phyloP scores from a whole-genome alignment of 2,329 filamentous ascomycete species.

The Arthrinium puccinioides region DNA sequence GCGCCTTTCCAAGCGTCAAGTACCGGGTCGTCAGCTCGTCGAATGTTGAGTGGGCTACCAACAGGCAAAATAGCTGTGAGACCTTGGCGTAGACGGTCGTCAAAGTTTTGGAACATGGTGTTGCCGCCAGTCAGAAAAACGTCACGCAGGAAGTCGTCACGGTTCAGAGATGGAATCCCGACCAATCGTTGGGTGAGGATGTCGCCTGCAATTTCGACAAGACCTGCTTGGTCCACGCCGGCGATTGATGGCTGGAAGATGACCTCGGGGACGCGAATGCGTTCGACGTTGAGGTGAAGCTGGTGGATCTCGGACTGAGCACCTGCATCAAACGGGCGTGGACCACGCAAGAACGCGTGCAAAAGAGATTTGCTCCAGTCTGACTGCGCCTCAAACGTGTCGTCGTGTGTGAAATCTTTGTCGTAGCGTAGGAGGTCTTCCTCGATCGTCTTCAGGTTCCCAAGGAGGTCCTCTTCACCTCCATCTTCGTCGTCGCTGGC shows the following conservation, averaged over 20 bases:
- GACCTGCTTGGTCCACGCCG: constrained; percentile 84
- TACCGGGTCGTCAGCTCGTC: constrained; percentile 67
- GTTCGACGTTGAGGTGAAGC: constrained; percentile 92
- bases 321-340: constrained; percentile 75
- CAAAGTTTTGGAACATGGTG: constrained; percentile 78
- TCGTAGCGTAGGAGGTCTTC: constrained; percentile 81
- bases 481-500: constrained; percentile 79
- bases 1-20: constrained; percentile 93
- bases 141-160: constrained; percentile 69
- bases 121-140: constrained; percentile 95
- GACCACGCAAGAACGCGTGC: constrained; percentile 84
- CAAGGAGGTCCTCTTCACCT: constrained; percentile 83
- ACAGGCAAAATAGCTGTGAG: constrained; percentile 66
- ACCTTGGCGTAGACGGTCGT: constrained; percentile 69
- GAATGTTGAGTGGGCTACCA: constrained; percentile 58
- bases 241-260: constrained; percentile 90
- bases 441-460: constrained; percentile 69
- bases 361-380: constrained; percentile 93
- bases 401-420: constrained; percentile 81
- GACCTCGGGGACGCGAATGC: constrained; percentile 88
- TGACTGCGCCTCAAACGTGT: constrained; percentile 83
- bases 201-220: constrained; percentile 86
- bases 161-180: constrained; percentile 38
- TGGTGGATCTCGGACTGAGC: constrained; percentile 77
- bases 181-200: constrained; percentile 79